Evolutionary conservation across 108 stramenopile genomes (phyloP).

Genomic region (Skeletonema tropicum): DNA sequence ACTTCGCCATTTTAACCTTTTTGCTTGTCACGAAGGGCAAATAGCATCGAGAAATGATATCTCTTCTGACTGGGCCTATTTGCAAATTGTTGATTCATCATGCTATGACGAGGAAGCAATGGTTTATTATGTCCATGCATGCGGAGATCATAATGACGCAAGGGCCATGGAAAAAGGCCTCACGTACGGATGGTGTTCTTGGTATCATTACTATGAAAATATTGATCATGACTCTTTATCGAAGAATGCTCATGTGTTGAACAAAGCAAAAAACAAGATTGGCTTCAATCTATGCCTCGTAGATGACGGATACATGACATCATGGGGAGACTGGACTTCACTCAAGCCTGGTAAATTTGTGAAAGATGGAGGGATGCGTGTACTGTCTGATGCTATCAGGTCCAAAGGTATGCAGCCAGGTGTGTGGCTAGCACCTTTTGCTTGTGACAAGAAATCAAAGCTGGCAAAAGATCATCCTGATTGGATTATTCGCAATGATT

Average conservation of each 20-base stretch:
- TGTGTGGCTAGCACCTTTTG: constrained; percentile 92
- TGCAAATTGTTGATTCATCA: constrained; percentile 70
- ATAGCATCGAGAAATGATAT: constrained; percentile 34
- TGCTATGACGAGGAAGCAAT: constrained; percentile 90
- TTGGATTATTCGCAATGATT: constrained; percentile 90
- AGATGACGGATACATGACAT: constrained; percentile 95
- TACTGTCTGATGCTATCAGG: constrained; percentile 71
- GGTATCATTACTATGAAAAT: constrained; percentile 94
- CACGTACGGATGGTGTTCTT: constrained; percentile 91
- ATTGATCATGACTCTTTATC: constrained; percentile 79
- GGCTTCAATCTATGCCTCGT: constrained; percentile 86
- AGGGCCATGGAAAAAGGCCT: constrained; percentile 76
- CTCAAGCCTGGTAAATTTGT: constrained; percentile 80
- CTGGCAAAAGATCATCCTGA: constrained; percentile 86
- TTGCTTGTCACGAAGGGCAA: constrained; percentile 70
- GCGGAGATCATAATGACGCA: constrained; percentile 77
- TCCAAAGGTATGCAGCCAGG: constrained; percentile 82
- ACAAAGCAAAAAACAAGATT: constrained; percentile 56
- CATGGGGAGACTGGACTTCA: constrained; percentile 94
- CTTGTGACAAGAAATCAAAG: constrained; percentile 84
- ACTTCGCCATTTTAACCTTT: constrained; percentile 63
- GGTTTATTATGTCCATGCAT: constrained; percentile 82
- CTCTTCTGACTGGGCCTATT: constrained; percentile 85
- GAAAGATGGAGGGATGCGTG: constrained; percentile 62
- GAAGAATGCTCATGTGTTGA: constrained; percentile 73